phyloP scores from a whole-genome alignment of 2,329 filamentous ascomycete species.

The Neopestalotiopsis clavispora region DNA sequence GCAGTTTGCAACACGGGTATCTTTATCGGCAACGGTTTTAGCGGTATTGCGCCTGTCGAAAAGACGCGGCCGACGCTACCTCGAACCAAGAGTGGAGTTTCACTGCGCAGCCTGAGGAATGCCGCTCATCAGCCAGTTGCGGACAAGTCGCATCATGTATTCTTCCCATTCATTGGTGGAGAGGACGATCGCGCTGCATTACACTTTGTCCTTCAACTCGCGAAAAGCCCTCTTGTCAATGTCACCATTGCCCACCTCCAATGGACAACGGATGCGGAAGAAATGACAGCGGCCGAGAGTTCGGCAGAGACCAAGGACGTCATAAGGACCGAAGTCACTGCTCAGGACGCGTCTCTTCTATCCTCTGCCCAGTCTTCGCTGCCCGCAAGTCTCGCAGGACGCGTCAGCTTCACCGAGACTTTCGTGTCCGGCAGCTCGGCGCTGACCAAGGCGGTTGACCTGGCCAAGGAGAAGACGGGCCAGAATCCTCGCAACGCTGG shows the following conservation, averaged over 20 bases:
- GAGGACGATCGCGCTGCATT: slow-evolving; percentile 82
- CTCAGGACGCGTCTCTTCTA: slow-evolving; percentile 40
- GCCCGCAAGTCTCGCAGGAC: slow-evolving; percentile 35
- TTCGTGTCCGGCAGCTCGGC: slow-evolving; percentile 45
- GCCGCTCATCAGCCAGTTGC: slow-evolving; percentile 61
- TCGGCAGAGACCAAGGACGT: slow-evolving; percentile 25
- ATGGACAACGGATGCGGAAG: slow-evolving; percentile 28
- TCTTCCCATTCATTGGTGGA: slow-evolving; percentile 86
- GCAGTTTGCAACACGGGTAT: slow-evolving; percentile 74
- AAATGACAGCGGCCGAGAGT: slow-evolving; percentile 27
- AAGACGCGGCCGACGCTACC: slow-evolving; percentile 42
- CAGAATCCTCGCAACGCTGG: slow-evolving; percentile 68
- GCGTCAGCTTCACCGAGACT: slow-evolving; percentile 55
- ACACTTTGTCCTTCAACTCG: slow-evolving; percentile 81
- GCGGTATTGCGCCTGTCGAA: slow-evolving; percentile 40
- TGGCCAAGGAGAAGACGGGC: slow-evolving; percentile 64
- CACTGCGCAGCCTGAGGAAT: slow-evolving; percentile 64
- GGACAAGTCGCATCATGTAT: slow-evolving; percentile 80
- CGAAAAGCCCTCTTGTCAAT: slow-evolving; percentile 77
- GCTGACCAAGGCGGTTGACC: slow-evolving; percentile 51
- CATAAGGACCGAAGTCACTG: slow-evolving; percentile 37
- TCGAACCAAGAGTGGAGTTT: slow-evolving; percentile 59
- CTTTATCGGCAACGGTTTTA: slow-evolving; percentile 72
- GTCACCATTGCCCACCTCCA: slow-evolving; percentile 73
- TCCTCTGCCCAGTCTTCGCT: slow-evolving; percentile 39